These are phyloP conservation scores for Saccharomycopsis babjevae DNA, from an alignment of 805 yeast species.

Conservation along the genomic window DNA sequence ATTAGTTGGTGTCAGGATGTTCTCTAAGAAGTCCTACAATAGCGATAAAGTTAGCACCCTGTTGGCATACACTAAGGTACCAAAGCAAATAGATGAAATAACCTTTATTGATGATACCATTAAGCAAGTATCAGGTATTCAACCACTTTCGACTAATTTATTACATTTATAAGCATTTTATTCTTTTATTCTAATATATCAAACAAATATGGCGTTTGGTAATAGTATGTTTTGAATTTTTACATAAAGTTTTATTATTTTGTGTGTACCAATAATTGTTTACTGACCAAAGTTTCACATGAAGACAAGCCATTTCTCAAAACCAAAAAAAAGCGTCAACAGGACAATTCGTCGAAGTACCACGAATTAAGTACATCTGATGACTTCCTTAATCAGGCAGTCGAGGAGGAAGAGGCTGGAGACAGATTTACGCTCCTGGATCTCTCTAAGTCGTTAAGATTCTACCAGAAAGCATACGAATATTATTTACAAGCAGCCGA, in stretches of 20 bases:
- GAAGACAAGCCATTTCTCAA: not conserved
- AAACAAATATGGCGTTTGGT: not conserved
- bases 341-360: not conserved
- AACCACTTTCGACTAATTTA: too few relatives aligned
- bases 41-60: too few relatives aligned
- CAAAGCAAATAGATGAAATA: too few relatives aligned
- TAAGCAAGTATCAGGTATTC: too few relatives aligned
- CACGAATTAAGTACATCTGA: constrained; percentile 33
- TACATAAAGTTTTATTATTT: not conserved
- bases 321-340: not conserved
- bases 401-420: constrained; percentile 61
- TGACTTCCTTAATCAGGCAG: constrained; percentile 46
- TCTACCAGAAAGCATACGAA: constrained; percentile 48
- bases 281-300: not conserved
- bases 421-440: constrained; percentile 67
- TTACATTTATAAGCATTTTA: too few relatives aligned
- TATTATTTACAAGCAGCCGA: constrained; percentile 30
- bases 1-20: too few relatives aligned
- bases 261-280: not conserved
- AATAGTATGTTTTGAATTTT: not conserved
- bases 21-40: too few relatives aligned
- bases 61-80: too few relatives aligned
- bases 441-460: constrained; percentile 50
- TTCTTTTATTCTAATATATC: not conserved
- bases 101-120: too few relatives aligned